These are phyloP conservation scores for Claviceps sp. DNA, from an alignment of 2,329 filamentous ascomycete species.

Conservation along the genomic window DNA sequence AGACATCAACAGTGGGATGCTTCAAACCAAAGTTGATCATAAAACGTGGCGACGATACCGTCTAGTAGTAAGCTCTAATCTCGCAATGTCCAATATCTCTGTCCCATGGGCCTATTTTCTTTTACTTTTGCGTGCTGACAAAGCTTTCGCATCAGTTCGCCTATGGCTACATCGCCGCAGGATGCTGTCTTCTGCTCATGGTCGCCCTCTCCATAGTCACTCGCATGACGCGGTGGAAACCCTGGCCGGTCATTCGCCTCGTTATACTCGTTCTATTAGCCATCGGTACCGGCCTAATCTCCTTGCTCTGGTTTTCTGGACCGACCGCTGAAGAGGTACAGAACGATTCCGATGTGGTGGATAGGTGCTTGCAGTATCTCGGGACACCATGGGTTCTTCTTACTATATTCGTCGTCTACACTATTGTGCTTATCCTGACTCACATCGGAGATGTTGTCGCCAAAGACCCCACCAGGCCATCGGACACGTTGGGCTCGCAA, in stretches of 20 bases:
- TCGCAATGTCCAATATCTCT: no score
- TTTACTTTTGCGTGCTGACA: neutral
- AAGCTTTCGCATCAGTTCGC: conserved; percentile 15
- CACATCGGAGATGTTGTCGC: conserved; percentile 14
- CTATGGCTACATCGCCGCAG: conserved; percentile 21
- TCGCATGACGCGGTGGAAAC: conserved; percentile 17
- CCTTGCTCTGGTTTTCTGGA: conserved; percentile 13
- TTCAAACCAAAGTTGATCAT: conserved; percentile 8
- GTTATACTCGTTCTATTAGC: conserved; percentile 17
- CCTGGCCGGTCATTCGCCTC: conserved; percentile 20
- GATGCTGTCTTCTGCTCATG: conserved; percentile 19
- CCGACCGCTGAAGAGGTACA: neutral
- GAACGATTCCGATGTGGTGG: neutral
- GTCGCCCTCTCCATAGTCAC: conserved; percentile 17
- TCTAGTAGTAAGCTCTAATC: conserved; percentile 16
- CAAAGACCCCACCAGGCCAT: conserved; percentile 1
- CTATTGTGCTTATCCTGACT: conserved; percentile 19
- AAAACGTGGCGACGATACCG: conserved; percentile 12
- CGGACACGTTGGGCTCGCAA: conserved; percentile 5
- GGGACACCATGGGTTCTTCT: conserved; percentile 19
- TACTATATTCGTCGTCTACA: conserved; percentile 21
- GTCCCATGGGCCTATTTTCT: neutral
- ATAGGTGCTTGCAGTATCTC: conserved; percentile 11
- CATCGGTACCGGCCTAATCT: conserved; percentile 16
- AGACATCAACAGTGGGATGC: neutral